phyloP scores from a whole-genome alignment of 2,329 filamentous ascomycete species.

The Dichotomopilus funicola region DNA sequence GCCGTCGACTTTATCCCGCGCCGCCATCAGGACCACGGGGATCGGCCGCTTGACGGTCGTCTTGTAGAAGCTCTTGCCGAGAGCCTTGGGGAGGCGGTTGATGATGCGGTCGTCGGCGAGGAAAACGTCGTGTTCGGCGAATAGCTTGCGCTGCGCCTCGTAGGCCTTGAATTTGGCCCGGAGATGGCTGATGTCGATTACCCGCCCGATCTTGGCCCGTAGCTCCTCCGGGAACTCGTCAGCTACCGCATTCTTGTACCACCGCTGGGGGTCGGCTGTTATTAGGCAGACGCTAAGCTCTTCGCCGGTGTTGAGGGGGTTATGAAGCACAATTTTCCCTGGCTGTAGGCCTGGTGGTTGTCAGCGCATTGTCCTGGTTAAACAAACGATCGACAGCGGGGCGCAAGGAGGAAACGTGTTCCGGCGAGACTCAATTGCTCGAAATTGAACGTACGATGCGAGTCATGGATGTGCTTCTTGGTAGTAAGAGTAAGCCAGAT shows the following conservation, averaged over 20 bases:
- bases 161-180: slow-evolving; percentile 78
- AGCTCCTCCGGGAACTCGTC: slow-evolving; percentile 63
- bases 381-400: background rate
- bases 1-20: slow-evolving; percentile 54
- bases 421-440: too few relatives aligned
- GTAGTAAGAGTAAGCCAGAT: slow-evolving; percentile 59
- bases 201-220: slow-evolving; percentile 60
- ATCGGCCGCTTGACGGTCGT: slow-evolving; percentile 76
- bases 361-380: background rate
- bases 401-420: too few relatives aligned
- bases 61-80: slow-evolving; percentile 94
- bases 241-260: slow-evolving; percentile 79
- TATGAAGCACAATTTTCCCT: slow-evolving; percentile 70
- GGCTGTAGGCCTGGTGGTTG: slow-evolving; percentile 56
- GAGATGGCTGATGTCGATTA: slow-evolving; percentile 79
- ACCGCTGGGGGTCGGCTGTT: slow-evolving; percentile 65
- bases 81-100: slow-evolving; percentile 62
- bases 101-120: slow-evolving; percentile 84
- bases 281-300: slow-evolving; percentile 71
- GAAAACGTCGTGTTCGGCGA: slow-evolving; percentile 85
- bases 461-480: slow-evolving; percentile 59
- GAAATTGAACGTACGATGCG: slow-evolving; percentile 36
- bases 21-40: slow-evolving; percentile 63
- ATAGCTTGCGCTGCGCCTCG: slow-evolving; percentile 77
- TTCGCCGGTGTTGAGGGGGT: slow-evolving; percentile 63